Percentiles rank a stretch among this genome's conserved stretches.
Evolutionary conservation across 805 yeast species (phyloP).

Genomic region (Torulaspora delbrueckii): DNA sequence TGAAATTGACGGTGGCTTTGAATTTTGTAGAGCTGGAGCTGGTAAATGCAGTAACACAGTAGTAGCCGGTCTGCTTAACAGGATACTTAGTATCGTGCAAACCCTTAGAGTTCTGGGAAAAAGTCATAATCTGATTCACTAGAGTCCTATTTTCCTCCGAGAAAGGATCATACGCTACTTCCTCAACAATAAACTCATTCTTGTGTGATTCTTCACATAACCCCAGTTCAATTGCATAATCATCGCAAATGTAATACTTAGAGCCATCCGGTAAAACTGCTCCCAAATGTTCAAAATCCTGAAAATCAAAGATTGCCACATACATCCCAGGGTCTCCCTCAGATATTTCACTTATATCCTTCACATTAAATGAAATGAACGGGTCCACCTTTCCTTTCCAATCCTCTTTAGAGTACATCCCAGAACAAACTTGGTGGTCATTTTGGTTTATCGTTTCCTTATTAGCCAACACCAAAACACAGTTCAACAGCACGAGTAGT

Average conservation of each 20-base stretch:
- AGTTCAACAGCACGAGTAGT: constrained; percentile 6
- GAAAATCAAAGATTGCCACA: constrained; percentile 76
- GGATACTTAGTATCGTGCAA: constrained; percentile 57
- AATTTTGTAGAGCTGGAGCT: constrained; percentile 43
- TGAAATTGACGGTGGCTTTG: constrained; percentile 69
- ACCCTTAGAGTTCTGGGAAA: constrained; percentile 53
- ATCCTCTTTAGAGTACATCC: constrained; percentile 81
- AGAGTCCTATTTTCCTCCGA: constrained; percentile 52
- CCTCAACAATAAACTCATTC: constrained; percentile 59
- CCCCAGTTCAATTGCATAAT: constrained; percentile 49
- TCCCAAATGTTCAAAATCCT: constrained; percentile 70
- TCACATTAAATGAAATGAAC: constrained; percentile 47
- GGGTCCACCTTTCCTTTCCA: constrained; percentile 81
- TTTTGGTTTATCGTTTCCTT: constrained; percentile 46
- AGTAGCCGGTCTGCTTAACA: constrained; percentile 77
- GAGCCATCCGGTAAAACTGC: constrained; percentile 40
- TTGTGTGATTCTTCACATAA: constrained; percentile 51
- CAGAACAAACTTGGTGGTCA: constrained; percentile 72
- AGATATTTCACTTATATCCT: constrained; percentile 26
- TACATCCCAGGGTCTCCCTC: constrained; percentile 45
- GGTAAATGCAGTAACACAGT: constrained; percentile 76
- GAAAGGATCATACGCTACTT: constrained; percentile 39
- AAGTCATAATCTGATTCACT: constrained; percentile 50
- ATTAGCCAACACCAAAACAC: constrained; percentile 30
- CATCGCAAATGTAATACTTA: constrained; percentile 69